Conservation (phyloP, 2,329 filamentous ascomycete genomes). For the Chrysoporthe austroafricana region DNA sequence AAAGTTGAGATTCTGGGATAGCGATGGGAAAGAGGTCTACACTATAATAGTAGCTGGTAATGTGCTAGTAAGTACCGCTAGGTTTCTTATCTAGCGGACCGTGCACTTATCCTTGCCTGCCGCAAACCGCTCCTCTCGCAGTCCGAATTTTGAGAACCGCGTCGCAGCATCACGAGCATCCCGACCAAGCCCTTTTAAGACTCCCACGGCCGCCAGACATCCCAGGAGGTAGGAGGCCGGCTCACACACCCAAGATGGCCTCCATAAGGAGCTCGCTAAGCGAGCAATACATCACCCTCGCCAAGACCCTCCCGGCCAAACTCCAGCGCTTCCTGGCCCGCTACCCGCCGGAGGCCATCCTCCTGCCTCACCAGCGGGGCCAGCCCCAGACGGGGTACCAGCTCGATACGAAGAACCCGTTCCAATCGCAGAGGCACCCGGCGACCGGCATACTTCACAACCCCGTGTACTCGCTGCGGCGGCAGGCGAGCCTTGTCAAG, state of each 20-base stretch:
- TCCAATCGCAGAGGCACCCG: constrained; percentile 77
- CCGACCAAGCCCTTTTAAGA: constrained; percentile 1
- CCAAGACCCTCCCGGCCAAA: constrained; percentile 73
- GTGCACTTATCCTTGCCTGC: constrained; percentile 21
- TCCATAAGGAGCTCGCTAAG: constrained; percentile 31
- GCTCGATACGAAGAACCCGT: constrained; percentile 72
- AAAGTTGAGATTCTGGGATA: background rate
- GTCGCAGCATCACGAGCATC: background rate
- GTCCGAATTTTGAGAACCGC: constrained; percentile 25
- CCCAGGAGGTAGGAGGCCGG: constrained; percentile 29
- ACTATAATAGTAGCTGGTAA: too few species aligned
- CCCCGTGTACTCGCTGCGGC: constrained; percentile 79
- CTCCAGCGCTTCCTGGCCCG: constrained; percentile 87
- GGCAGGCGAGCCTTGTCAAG: constrained; percentile 90
- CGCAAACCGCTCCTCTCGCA: background rate
- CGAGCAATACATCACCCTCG: constrained; percentile 58
- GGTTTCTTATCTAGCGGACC: constrained; percentile 2
- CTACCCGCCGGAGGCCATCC: constrained; percentile 75
- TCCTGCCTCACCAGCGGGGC: constrained; percentile 45
- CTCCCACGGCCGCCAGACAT: constrained; percentile 23
- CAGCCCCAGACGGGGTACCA: constrained; percentile 53
- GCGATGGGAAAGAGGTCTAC: background rate
- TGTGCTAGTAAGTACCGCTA: background rate
- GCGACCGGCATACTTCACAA: constrained; percentile 82
- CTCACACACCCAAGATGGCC: constrained; percentile 29